Base-by-base conservation (phyloP, 768 basidiomycete genomes). In the Pleurotus eryngii region DNA sequence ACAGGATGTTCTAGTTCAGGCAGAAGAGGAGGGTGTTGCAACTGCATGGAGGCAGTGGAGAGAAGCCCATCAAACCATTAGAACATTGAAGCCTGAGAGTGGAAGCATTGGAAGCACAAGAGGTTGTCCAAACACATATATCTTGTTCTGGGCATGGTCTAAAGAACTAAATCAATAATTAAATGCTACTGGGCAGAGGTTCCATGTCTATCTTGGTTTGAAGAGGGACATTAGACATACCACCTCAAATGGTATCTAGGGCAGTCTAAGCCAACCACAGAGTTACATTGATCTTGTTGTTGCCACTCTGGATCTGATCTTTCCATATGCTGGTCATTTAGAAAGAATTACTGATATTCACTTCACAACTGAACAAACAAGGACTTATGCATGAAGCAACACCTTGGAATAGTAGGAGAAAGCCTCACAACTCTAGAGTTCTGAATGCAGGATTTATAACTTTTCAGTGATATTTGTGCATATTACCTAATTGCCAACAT, bases 231-330 rank as follows among this genome's bases (percentile, higher is more conserved):
- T 5, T 30, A n/a, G 14, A 26, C 63, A 18, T 54, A 76, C 75
- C 69, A 61, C 72, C 68, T 0, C 74, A 74, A 24, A 74, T 72
- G 17, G 69, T 71, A 53, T 76, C 74, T 35, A 76, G 60, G 1
- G 75, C 74, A 0, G 72, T 70, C 2, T 70, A 63, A 8, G 68
- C 66, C 3, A 74, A 58, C 65, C 68, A 68, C 9, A 58, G 45
- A 15, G 65, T 62, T 1, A 73, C 58, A 38, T 73, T 63, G 22
- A 74, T 38, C n/a, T 67, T 61, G 4, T 61, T 51, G 2, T 57
- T 5, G n/a, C 56, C 54, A 15, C 48, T 56, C 15, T 56, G 47
- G 6, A 72, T 55, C 30, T 65, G 55, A 27, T 71, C 70, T 42
- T 65, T 69, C 70, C 69, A 70, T 58, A 62, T 64, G 11, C 57